Conservation (phyloP, 2,329 filamentous ascomycete genomes). For the Neoarthrinium moseri region DNA sequence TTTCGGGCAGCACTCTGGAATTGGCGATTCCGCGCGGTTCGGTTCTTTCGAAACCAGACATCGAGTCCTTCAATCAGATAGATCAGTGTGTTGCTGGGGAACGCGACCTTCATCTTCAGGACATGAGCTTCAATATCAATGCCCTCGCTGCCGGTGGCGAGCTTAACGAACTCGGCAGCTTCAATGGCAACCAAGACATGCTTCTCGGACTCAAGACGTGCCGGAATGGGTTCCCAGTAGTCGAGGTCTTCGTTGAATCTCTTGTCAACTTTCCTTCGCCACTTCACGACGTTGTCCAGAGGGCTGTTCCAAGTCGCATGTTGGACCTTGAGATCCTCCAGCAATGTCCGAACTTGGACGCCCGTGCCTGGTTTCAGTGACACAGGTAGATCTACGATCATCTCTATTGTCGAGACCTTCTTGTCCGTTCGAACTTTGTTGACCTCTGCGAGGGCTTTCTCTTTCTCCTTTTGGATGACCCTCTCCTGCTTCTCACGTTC, state of each 20-base stretch:
- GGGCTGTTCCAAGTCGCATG: slow-evolving; percentile 43
- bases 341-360: slow-evolving; percentile 47
- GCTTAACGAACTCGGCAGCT: slow-evolving; percentile 64
- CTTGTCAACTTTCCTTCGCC: slow-evolving; percentile 67
- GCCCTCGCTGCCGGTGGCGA: slow-evolving; percentile 47
- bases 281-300: slow-evolving; percentile 57
- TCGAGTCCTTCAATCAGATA: slow-evolving; percentile 72
- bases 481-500: slow-evolving; percentile 61
- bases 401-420: slow-evolving; percentile 70
- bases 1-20: slow-evolving; percentile 64
- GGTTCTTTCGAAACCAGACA: slow-evolving; percentile 67
- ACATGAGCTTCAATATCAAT: slow-evolving; percentile 60
- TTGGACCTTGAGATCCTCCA: slow-evolving; percentile 49
- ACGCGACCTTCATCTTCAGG: slow-evolving; percentile 49
- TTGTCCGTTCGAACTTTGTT: slow-evolving; percentile 74
- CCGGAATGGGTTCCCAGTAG: slow-evolving; percentile 62
- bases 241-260: slow-evolving; percentile 59
- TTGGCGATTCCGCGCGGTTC: slow-evolving; percentile 63
- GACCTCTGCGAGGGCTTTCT: slow-evolving; percentile 66
- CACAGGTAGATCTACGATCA: slow-evolving; percentile 70
- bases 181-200: slow-evolving; percentile 62
- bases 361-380: slow-evolving; percentile 48
- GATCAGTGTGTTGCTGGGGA: slow-evolving; percentile 54
- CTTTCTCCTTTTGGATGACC: slow-evolving; percentile 60
- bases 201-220: slow-evolving; percentile 52